Conservation (phyloP, 768 basidiomycete genomes). For the Kwoniella mangroviensis region DNA sequence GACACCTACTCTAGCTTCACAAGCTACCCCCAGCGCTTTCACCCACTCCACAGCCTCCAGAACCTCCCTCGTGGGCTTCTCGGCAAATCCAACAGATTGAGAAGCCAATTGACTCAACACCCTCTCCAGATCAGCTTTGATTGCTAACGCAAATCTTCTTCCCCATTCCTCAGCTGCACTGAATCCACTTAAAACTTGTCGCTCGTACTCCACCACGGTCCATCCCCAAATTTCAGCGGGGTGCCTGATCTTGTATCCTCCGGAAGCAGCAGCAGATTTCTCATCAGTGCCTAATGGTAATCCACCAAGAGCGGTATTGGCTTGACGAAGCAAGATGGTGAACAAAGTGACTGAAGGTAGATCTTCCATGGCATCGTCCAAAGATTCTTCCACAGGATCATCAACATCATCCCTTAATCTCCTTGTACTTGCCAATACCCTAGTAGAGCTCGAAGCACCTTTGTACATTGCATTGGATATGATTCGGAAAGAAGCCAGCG, state of each 20-base stretch:
- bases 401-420: conserved; percentile 53
- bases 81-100: conserved; percentile 13
- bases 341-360: conserved; percentile 53
- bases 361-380: conserved; percentile 56
- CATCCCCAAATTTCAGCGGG: conserved; percentile 52
- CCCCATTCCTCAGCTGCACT: conserved; percentile 54
- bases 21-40: conserved; percentile 37
- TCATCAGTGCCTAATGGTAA: conserved; percentile 16
- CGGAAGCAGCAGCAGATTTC: conserved; percentile 2
- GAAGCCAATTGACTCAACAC: conserved; percentile 29
- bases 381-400: conserved; percentile 43
- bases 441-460: conserved; percentile 26
- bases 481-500: conserved; percentile 50
- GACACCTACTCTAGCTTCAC: conserved; percentile 44
- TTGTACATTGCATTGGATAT: conserved; percentile 43
- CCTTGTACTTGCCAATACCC: conserved; percentile 34
- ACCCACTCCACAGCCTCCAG: conserved; percentile 46
- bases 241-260: conserved; percentile 10
- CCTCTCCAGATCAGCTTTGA: conserved; percentile 54
- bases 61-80: conserved; percentile 29
- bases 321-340: conserved; percentile 40
- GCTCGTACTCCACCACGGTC: conserved; percentile 49
- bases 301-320: conserved; percentile 37
- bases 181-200: conserved; percentile 53
- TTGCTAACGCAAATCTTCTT: conserved; percentile 41